A percentile compares a stretch with the other conserved stretches of the same genome.
Conservation (phyloP, 257 asterid genomes). For the Salvia hispanica region DNA sequence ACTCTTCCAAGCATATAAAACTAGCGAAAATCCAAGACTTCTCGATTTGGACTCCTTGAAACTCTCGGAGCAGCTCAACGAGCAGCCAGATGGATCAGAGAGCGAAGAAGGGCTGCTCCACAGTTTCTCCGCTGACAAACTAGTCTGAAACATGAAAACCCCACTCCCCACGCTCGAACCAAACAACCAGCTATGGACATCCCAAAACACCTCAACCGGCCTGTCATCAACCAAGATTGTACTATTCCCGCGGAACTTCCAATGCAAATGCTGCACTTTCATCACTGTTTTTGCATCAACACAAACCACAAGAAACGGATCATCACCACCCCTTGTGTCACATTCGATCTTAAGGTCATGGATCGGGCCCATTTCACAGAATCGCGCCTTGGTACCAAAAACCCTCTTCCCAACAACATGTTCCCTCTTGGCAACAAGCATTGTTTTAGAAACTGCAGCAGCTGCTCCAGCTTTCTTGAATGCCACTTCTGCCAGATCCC, state of each 20-base stretch:
- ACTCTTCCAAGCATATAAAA: constrained; percentile 82
- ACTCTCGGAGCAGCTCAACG: constrained; percentile 55
- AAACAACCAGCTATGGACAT: constrained; percentile 79
- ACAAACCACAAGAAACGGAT: constrained; percentile 60
- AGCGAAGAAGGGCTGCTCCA: constrained; percentile 40
- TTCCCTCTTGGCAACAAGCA: constrained; percentile 67
- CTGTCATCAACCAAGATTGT: constrained; percentile 66
- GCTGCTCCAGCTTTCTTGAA: constrained; percentile 60
- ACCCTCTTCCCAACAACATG: constrained; percentile 72
- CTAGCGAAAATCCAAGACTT: constrained; percentile 61
- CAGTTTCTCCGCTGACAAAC: constrained; percentile 55
- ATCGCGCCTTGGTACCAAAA: constrained; percentile 62
- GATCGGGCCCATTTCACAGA: constrained; percentile 58
- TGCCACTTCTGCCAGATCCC: constrained; percentile 75
- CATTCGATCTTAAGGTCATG: constrained; percentile 81
- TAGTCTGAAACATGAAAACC: constrained; percentile 70
- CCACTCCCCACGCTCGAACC: constrained; percentile 65
- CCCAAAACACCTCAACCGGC: constrained; percentile 36
- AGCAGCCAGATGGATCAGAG: constrained; percentile 39
- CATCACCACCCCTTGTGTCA: constrained; percentile 44
- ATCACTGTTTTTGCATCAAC: constrained; percentile 66
- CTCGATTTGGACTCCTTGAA: constrained; percentile 43
- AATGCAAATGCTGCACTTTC: constrained; percentile 64
- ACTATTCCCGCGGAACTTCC: constrained; percentile 88
- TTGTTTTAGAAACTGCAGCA: constrained; percentile 41